Base-by-base conservation (phyloP, 805 yeast genomes). In the Monosporozyma servazzii region DNA sequence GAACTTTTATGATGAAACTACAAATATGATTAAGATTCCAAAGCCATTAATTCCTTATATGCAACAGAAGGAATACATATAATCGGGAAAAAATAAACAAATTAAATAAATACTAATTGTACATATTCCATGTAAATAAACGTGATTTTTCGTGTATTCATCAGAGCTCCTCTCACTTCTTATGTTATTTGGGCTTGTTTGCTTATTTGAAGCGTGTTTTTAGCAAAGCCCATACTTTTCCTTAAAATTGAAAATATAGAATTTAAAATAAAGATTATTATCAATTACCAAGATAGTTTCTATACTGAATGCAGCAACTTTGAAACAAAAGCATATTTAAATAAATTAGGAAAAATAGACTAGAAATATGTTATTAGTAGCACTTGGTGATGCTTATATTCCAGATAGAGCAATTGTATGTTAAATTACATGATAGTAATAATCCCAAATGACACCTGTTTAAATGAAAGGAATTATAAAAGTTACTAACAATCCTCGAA, bases 361-460 rank as follows among this genome's bases (percentile, higher is more conserved):
- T 13, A 36, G 18, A 23, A 45, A 21, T 9, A 85, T 86, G 93
- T 73, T 86, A 45, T 72, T 84, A 23, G 72, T 91, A 43, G 95
- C 95, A 2, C 80, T 91, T 56, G 96, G 96, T 9, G 98, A 91
- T 64, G 75, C 91, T 1, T 88, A 84, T 66, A 85, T 91, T 31
- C 99, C 99, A 1, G 89, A 88, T 51, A 73, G 96, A 57, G 86
- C 91, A 9, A 73, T 79, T 27, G 90, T 74, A 64, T 56, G 80
- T 69, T 29, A 31, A 17, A 25, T 37, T 30, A 13, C 3, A 25
- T 33, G 8, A 33, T 33, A 13, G 15, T n/a, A 33, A 33, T 33
- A 33, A 13, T 43, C 25, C n/a, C 13, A 8, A 49, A 18, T 8
- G 20, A 10, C 23, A 17, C 41, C 46, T 21, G 20, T n/a, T 18